Percentiles rank a stretch among this genome's conserved stretches.
Evolutionary conservation across 306 rosid species (phyloP).

Genomic region (Corylus heterophylla): DNA sequence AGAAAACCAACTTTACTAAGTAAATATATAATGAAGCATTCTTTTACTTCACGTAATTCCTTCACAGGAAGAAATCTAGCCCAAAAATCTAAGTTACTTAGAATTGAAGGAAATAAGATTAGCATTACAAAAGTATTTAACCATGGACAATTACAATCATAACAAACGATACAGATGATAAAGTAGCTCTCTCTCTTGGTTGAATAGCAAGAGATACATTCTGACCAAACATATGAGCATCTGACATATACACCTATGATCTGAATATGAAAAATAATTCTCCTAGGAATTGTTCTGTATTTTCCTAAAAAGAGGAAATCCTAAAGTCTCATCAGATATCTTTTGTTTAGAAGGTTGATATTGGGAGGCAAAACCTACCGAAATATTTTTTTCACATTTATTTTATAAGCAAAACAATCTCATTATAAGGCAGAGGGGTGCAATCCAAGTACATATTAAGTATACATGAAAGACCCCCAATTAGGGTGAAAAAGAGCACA

Average conservation of each 20-base stretch:
- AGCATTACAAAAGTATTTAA: not conserved
- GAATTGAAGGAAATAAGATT: not conserved
- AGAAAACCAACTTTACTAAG: slow-evolving; percentile 32
- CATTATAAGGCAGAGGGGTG: no score
- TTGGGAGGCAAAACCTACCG: not conserved
- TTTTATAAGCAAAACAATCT: no score
- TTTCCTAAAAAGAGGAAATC: not conserved
- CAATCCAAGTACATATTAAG: no score
- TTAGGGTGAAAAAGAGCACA: no score
- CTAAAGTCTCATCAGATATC: not conserved
- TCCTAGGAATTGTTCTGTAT: not conserved
- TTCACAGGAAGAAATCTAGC: not conserved
- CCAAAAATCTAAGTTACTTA: not conserved
- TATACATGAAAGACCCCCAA: no score
- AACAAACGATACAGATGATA: not conserved
- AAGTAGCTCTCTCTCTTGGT: slow-evolving; percentile 1
- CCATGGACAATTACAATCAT: not conserved
- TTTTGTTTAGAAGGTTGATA: not conserved
- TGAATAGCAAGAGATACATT: not conserved
- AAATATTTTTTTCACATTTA: not conserved
- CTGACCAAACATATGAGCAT: not conserved
- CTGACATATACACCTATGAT: not conserved
- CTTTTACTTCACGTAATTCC: slow-evolving; percentile 10
- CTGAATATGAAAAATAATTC: not conserved
- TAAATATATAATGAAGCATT: slow-evolving; percentile 20